Evolutionary conservation across 495 filamentous ascomycete species (phyloP).

Genomic region (Penicillium bialowiezense): DNA sequence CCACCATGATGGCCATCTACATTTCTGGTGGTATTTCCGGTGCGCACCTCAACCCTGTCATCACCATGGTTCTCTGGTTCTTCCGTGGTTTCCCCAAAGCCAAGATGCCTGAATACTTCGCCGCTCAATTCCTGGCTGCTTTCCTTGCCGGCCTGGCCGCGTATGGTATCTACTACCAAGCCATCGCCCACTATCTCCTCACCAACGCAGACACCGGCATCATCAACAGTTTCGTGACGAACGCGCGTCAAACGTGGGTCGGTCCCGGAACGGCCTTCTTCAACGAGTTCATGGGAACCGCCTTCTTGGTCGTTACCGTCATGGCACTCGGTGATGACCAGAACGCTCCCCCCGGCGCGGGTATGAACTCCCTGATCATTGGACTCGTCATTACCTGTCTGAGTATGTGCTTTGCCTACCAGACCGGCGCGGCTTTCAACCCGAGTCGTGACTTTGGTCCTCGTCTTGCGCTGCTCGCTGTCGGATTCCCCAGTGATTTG

Average conservation of each 20-base stretch:
- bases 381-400: slow-evolving; percentile 44
- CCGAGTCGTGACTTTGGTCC: slow-evolving; percentile 53
- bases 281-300: slow-evolving; percentile 48
- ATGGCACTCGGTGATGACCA: slow-evolving; percentile 54
- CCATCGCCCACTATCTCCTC: slow-evolving; percentile 38
- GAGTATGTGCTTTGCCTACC: slow-evolving; percentile 44
- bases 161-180: slow-evolving; percentile 49
- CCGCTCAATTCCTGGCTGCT: slow-evolving; percentile 46
- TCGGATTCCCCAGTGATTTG: slow-evolving; percentile 41
- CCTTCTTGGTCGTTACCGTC: slow-evolving; percentile 43
- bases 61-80: slow-evolving; percentile 48
- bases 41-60: slow-evolving; percentile 51
- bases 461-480: slow-evolving; percentile 36
- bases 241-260: slow-evolving; percentile 44
- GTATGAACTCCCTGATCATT: slow-evolving; percentile 49
- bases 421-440: slow-evolving; percentile 48
- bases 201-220: slow-evolving; percentile 32
- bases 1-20: slow-evolving; percentile 57
- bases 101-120: slow-evolving; percentile 46
- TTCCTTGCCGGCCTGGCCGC: slow-evolving; percentile 43
- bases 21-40: slow-evolving; percentile 55
- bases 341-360: slow-evolving; percentile 53
- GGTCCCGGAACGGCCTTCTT: slow-evolving; percentile 45
- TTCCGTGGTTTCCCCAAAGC: slow-evolving; percentile 51
- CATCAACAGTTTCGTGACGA: slow-evolving; percentile 40